Conservation (phyloP, 164 flowering plant species). For the Chimonanthus praecox region DNA sequence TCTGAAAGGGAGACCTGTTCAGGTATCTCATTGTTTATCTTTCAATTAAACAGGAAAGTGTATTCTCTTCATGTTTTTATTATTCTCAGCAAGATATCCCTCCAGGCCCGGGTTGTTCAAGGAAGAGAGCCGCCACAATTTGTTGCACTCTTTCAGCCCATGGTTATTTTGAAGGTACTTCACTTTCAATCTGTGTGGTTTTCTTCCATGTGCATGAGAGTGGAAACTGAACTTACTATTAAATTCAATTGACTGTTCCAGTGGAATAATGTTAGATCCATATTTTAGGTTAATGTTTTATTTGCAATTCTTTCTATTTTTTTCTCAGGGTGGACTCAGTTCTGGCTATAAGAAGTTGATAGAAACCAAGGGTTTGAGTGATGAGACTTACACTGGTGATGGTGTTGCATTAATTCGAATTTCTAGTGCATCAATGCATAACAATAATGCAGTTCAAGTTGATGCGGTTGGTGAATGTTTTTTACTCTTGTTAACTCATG, state of each 20-base stretch:
- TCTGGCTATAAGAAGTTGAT: constrained; percentile 78
- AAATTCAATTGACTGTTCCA: not conserved
- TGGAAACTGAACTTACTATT: not conserved
- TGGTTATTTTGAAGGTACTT: constrained; percentile 86
- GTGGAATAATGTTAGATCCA: not conserved
- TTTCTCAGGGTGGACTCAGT: constrained; percentile 83
- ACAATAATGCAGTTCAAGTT: constrained; percentile 84
- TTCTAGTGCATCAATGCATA: constrained; percentile 76
- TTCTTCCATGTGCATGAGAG: not conserved
- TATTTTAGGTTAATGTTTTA: no score
- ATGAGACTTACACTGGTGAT: constrained; percentile 78
- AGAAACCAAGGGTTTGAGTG: constrained; percentile 66
- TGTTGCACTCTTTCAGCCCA: constrained; percentile 86
- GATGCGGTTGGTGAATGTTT: constrained; percentile 54
- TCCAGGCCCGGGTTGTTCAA: constrained; percentile 81
- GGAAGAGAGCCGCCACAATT: constrained; percentile 98
- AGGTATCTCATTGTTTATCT: constrained; percentile 40
- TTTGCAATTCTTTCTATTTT: not conserved
- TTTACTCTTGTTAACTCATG: no score
- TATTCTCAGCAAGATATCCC: constrained; percentile 3
- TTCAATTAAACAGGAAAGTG: not conserved
- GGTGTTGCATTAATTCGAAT: constrained; percentile 75
- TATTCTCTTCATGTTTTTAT: not conserved
- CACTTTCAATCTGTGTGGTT: not conserved
- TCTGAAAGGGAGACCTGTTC: constrained; percentile 89